A percentile compares a stretch with the other conserved stretches of the same genome.
Conservation (phyloP, 140 eudicot genomes). For the Artemisia princeps region DNA sequence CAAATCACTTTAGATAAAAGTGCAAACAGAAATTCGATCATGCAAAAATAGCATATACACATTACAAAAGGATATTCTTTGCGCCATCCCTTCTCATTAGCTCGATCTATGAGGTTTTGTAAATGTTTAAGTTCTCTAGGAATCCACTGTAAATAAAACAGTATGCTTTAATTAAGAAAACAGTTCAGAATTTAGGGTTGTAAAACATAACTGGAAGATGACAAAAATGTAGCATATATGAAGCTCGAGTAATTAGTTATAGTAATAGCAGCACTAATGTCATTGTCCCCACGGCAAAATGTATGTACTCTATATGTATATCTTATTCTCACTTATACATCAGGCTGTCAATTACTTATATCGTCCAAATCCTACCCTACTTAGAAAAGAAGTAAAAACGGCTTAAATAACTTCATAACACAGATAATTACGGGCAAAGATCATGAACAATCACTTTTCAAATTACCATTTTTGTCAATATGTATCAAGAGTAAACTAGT, state of each 20-base stretch:
- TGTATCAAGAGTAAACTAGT: too few species aligned
- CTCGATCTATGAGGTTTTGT: constrained; percentile 68
- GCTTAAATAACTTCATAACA: too few species aligned
- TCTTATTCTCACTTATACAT: too few species aligned
- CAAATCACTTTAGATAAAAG: not conserved
- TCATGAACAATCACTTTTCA: too few species aligned
- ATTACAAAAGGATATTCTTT: constrained; percentile 67
- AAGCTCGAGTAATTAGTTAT: not conserved
- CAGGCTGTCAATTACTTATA: too few species aligned
- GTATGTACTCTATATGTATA: too few species aligned
- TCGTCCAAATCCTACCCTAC: too few species aligned
- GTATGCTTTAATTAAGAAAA: constrained; percentile 9
- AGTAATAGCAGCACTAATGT: too few species aligned
- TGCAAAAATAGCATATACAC: constrained; percentile 6
- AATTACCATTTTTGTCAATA: too few species aligned
- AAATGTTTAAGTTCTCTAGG: constrained; percentile 51
- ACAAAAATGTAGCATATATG: not conserved
- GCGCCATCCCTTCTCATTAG: constrained; percentile 93
- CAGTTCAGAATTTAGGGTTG: not conserved
- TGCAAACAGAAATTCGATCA: not conserved
- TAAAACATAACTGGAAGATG: not conserved
- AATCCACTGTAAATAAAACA: constrained; percentile 56
- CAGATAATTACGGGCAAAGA: too few species aligned
- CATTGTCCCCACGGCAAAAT: too few species aligned
- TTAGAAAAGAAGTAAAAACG: too few species aligned